Percentiles rank a stretch among this genome's conserved stretches.
Conservation (phyloP, 371 early-diverging fungal species). For the Cokeromyces recurvatus region DNA sequence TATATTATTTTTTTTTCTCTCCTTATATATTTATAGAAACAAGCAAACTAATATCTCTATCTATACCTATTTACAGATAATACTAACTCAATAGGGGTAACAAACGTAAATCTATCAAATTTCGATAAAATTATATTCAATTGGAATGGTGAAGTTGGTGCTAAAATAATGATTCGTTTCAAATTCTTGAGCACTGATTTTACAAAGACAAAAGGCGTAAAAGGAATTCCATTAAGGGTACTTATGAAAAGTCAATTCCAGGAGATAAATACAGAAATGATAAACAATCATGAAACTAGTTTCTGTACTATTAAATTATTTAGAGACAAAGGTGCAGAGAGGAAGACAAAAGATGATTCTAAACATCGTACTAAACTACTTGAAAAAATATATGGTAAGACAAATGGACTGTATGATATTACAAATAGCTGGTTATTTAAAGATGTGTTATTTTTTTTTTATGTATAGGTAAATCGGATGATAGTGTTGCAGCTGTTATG, state of each 20-base stretch:
- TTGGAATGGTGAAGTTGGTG: constrained; percentile 63
- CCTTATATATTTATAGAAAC: background rate
- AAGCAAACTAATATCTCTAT: no score
- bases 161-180: constrained; percentile 61
- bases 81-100: constrained; percentile 42
- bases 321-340: constrained; percentile 70
- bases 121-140: constrained; percentile 65
- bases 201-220: constrained; percentile 72
- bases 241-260: constrained; percentile 46
- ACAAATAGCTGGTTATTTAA: no score
- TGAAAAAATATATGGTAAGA: constrained; percentile 38
- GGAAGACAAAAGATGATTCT: constrained; percentile 67
- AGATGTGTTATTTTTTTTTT: no score
- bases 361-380: constrained; percentile 57
- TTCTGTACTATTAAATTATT: constrained; percentile 65
- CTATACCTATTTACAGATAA: no score
- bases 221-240: constrained; percentile 68
- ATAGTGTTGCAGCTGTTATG: no score
- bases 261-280: no score
- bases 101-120: constrained; percentile 40
- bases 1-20: no score
- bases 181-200: constrained; percentile 77
- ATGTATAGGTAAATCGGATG: no score
- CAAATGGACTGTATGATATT: no score
- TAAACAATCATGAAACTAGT: constrained; percentile 47